phyloP scores from a whole-genome alignment of 495 filamentous ascomycete species.

The Lasiosphaeria ovina region DNA sequence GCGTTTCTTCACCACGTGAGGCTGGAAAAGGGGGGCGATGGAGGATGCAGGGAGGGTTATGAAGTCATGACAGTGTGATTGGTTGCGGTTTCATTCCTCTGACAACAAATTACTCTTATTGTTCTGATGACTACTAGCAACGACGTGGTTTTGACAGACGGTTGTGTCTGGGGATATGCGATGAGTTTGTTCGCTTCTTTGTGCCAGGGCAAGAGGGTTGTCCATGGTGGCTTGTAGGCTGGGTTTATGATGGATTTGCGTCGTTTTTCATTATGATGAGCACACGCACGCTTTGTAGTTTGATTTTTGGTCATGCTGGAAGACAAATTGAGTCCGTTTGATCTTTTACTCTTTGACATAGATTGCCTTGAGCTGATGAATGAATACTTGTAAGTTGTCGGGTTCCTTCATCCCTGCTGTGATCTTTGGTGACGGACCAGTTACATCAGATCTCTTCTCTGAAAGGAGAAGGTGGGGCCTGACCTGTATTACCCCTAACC shows the following conservation, averaged over 20 bases:
- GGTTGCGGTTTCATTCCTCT: background rate
- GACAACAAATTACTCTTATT: background rate
- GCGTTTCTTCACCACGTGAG: constrained; percentile 26
- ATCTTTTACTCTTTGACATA: background rate
- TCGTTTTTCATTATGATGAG: background rate
- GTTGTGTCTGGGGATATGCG: background rate
- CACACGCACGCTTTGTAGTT: background rate
- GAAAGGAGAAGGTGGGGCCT: no score
- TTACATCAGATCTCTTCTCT: no score
- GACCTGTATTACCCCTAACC: no score
- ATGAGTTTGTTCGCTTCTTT: background rate
- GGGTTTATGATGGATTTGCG: background rate
- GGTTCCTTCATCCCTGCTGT: no score
- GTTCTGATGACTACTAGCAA: background rate
- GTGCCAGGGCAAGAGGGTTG: no score
- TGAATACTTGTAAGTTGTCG: no score
- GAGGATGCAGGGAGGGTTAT: background rate
- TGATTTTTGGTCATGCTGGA: background rate
- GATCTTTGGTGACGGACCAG: no score
- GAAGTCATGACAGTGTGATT: background rate
- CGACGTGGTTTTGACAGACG: background rate
- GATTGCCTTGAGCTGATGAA: no score
- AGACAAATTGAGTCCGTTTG: background rate
- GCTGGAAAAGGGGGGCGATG: background rate
- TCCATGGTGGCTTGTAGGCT: background rate